Percentiles rank a stretch among this genome's conserved stretches.
Evolutionary conservation across 2,329 filamentous ascomycete genomes (phyloP).

Genomic region (Phaeosphaeria sp.): DNA sequence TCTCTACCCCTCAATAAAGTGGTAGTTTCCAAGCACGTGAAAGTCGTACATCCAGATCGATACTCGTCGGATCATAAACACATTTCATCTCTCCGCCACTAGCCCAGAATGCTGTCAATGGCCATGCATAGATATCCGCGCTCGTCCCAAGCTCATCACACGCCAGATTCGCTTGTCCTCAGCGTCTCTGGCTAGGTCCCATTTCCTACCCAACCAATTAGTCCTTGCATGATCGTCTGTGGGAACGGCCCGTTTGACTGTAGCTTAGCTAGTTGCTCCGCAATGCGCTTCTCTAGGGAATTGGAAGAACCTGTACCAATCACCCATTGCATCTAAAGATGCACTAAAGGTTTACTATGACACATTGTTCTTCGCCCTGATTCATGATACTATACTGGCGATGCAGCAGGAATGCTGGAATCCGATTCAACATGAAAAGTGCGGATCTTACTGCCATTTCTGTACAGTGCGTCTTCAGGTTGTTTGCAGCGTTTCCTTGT

Average conservation of each 20-base stretch:
- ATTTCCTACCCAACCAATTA: slow-evolving; percentile 60
- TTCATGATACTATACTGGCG: slow-evolving; percentile 63
- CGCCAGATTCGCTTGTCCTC: slow-evolving; percentile 45
- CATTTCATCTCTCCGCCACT: background rate
- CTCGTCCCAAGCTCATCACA: slow-evolving; percentile 41
- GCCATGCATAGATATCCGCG: slow-evolving; percentile 50
- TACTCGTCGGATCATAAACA: background rate
- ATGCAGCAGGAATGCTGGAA: slow-evolving; percentile 59
- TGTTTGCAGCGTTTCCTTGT: slow-evolving; percentile 60
- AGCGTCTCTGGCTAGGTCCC: slow-evolving; percentile 53
- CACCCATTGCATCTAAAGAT: slow-evolving; percentile 51
- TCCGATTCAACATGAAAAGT: slow-evolving; percentile 67
- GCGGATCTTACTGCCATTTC: slow-evolving; percentile 61
- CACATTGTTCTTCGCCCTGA: slow-evolving; percentile 61
- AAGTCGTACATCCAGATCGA: slow-evolving; percentile 2
- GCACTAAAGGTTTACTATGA: slow-evolving; percentile 48
- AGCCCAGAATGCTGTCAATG: slow-evolving; percentile 49
- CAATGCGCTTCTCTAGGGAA: slow-evolving; percentile 63
- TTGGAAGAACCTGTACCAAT: slow-evolving; percentile 64
- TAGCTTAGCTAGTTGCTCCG: slow-evolving; percentile 24
- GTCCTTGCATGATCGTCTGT: slow-evolving; percentile 43
- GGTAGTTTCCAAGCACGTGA: background rate
- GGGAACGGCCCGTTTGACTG: slow-evolving; percentile 45
- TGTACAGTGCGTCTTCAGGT: slow-evolving; percentile 58
- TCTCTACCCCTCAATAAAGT: background rate